Conservation (phyloP, 2,329 filamentous ascomycete species). For the Xylariaceae sp. region DNA sequence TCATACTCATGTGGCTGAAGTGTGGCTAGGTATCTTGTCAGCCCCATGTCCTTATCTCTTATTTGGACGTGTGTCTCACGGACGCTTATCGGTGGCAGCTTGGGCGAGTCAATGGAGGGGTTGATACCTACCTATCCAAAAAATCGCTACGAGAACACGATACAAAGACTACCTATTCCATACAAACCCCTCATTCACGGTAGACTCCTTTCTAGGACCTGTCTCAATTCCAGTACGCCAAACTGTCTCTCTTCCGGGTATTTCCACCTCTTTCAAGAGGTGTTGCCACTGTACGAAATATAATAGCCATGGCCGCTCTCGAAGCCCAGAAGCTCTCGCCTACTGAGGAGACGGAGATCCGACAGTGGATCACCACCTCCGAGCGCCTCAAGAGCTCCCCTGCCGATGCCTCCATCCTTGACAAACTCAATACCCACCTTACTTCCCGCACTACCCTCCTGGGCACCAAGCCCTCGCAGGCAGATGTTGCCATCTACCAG, state of each 20-base stretch:
- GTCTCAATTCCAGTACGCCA: conserved; percentile 13
- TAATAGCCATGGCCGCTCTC: conserved; percentile 62
- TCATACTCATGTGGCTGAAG: not conserved
- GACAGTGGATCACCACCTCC: conserved; percentile 79
- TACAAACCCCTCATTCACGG: not conserved
- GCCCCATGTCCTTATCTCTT: not conserved
- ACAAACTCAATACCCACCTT: conserved; percentile 79
- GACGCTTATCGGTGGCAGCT: not conserved
- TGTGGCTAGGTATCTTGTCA: not conserved
- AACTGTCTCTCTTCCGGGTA: conserved; percentile 37
- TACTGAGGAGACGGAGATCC: conserved; percentile 78
- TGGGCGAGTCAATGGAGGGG: not conserved
- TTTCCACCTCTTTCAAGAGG: conserved; percentile 32
- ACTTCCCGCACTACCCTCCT: conserved; percentile 83
- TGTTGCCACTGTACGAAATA: conserved; percentile 33
- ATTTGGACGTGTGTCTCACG: not conserved
- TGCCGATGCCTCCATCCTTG: conserved; percentile 63
- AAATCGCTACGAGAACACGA: not conserved
- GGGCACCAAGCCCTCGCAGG: conserved; percentile 81
- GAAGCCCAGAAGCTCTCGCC: conserved; percentile 64
- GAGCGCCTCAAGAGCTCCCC: conserved; percentile 59
- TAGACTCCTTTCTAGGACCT: conserved; percentile 6
- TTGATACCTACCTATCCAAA: conserved; percentile 8
- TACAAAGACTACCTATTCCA: not conserved
- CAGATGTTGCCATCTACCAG: conserved; percentile 78